Evolutionary conservation across 2,329 filamentous ascomycete genomes (phyloP), one percentile per base, ranked within the genome.

Genomic region (Escovopsis sp.): DNA sequence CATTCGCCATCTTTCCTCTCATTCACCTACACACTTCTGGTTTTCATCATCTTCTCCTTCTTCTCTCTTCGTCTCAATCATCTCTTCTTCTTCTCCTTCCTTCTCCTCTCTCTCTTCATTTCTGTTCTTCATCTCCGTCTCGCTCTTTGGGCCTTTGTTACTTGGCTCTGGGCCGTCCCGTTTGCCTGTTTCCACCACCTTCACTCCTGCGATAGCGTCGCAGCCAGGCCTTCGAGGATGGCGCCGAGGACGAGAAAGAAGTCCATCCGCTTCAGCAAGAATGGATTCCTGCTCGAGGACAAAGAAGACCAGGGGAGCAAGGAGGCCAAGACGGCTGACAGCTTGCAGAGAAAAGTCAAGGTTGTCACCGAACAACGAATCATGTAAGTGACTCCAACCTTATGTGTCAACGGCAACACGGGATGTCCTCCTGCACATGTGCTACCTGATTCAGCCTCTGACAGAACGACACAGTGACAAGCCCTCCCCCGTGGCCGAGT

Each of bases 301-400:
- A n/a, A 23, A 23, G 19, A 23, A 9, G 19, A 5, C 19, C 5
- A 23, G 19, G 19, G n/a, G n/a, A n/a, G n/a, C n/a, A n/a, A 23
- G 5, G 19, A 5, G 19, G 19, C 5, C 38, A 28, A 35, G 9
- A 41, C 39, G 36, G 34, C 54, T 56, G 49, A 57, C 48, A 35
- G 37, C 25, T 8, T 79, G 51, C 81, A 94, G 72, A 76, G 90
- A 52, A 82, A 76, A 53, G 70, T 98, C 61, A 92, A 88, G 72
- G 75, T 98, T 63, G 72, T 94, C 47, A 96, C 90, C 35, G 79
- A 90, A 65, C 88, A 96, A 61, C 72, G 77, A 55, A 72, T 86
- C 60, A 82, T 86, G 85, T 92, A 74, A 61, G 79, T 28, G n/a
- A n/a, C n/a, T n/a, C n/a, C n/a, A n/a, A n/a, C n/a, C n/a, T n/a